Base-by-base conservation (phyloP, 169 alveolate species). In the Neospora caninum region DNA sequence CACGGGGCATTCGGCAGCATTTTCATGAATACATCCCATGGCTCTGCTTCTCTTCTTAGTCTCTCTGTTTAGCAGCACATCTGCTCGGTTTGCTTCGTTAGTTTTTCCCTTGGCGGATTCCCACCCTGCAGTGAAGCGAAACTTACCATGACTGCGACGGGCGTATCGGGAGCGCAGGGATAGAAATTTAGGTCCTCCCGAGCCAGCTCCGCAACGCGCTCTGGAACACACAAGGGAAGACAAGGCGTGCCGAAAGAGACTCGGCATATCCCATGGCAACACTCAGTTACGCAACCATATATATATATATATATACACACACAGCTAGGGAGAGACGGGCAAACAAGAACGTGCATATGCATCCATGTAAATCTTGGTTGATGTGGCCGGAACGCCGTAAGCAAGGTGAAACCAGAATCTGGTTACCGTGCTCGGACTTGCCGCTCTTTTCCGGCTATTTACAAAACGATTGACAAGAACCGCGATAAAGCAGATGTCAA, bases 131-230 rank as follows among this genome's bases (percentile, higher is more conserved):
- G 58, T 49, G 58, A 49, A 49, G 91, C 16, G 34, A 13, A 10
- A 38, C 93, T 36, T 29, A 88, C 93, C 29, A 88, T 25, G 7
- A 88, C 39, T 10, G 93, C 93, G 0, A 58, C 67, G n/a, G 93
- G 93, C 42, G 54, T 88, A 80, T 67, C 64, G 0, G 58, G 84
- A 18, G 83, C 29, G 93, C 93, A 88, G 84, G 31, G 58, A 36
- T 43, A 9, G 38, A 88, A 88, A 29, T 88, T 80, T 53, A 88
- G 58, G 13, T 88, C 93, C 10, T 58, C 84, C 20, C 31, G 43
- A 9, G 41, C 1, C 38, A 64, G 84, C 9, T n/a, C 82, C 39
- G 93, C 93, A 25, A 38, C 42, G 54, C 58, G 43, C 6, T 45
- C 91, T 86, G 91, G 13, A 86, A 29, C 49, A 38, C 34, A 27